phyloP scores from a whole-genome alignment of 331 rosid genomes.

The Rhamnella rubrinervis region DNA sequence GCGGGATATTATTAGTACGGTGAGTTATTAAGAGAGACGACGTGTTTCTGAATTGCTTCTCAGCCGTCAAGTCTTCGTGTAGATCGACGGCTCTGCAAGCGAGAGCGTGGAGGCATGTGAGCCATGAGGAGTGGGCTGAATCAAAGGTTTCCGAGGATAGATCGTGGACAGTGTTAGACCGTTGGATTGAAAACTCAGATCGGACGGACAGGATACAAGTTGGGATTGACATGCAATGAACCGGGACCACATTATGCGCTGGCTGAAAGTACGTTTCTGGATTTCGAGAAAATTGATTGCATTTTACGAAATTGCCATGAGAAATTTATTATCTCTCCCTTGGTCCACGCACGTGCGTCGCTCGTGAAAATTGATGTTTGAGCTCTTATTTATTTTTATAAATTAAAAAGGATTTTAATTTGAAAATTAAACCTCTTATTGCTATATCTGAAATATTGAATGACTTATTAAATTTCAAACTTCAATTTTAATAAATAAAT shows the following conservation, averaged over 20 bases:
- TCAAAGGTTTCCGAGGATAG: slow-evolving; percentile 53
- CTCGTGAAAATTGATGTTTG: neutral
- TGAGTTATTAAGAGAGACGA: slow-evolving; percentile 4
- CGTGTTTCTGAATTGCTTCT: neutral
- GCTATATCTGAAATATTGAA: too few relatives aligned
- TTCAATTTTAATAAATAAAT: too few relatives aligned
- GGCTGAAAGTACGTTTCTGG: slow-evolving; percentile 20
- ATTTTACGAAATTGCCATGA: slow-evolving; percentile 1
- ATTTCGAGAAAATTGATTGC: neutral
- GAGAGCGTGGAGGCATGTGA: slow-evolving; percentile 57
- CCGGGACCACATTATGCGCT: slow-evolving; percentile 36
- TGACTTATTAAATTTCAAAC: too few relatives aligned
- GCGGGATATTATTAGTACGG: slow-evolving; percentile 40
- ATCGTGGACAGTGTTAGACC: slow-evolving; percentile 34
- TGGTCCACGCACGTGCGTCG: neutral
- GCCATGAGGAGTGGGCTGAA: slow-evolving; percentile 51
- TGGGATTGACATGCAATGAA: neutral
- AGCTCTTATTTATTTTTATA: too few relatives aligned
- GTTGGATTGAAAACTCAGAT: slow-evolving; percentile 34
- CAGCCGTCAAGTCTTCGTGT: slow-evolving; percentile 31
- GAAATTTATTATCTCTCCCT: neutral
- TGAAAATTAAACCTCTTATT: too few relatives aligned
- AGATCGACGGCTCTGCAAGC: slow-evolving; percentile 34
- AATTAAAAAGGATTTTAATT: too few relatives aligned
- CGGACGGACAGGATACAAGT: slow-evolving; percentile 30